Percentiles rank a stretch among this genome's conserved stretches.
phyloP scores from a whole-genome alignment of 208 protist species.

The Borovskyia barvae region DNA sequence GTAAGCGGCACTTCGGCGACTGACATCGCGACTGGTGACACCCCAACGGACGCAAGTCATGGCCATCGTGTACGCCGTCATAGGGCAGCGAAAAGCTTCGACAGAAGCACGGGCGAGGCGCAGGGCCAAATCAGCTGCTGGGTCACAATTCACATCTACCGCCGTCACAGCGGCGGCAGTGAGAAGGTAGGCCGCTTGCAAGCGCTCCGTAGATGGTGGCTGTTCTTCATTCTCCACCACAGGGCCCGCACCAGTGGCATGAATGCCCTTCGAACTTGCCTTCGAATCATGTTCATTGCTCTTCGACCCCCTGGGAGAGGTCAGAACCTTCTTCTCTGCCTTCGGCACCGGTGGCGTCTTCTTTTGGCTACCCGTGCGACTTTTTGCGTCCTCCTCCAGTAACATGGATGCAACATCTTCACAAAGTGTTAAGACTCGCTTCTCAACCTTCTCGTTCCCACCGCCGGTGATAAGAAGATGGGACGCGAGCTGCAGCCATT shows the following conservation, averaged over 20 bases:
- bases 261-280: not conserved
- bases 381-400: conserved; percentile 44
- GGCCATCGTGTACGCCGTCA: conserved; percentile 45
- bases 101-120: conserved; percentile 44
- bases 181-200: conserved; percentile 61
- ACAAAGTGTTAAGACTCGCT: conserved; percentile 42
- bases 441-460: conserved; percentile 8
- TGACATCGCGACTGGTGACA: conserved; percentile 10
- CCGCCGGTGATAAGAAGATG: conserved; percentile 30
- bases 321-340: conserved; percentile 3
- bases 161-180: conserved; percentile 41
- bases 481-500: conserved; percentile 43
- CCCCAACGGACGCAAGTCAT: conserved; percentile 32
- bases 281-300: conserved; percentile 1
- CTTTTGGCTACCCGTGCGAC: not conserved
- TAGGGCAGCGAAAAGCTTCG: conserved; percentile 26
- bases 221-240: too few relatives aligned
- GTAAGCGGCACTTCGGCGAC: conserved; percentile 14
- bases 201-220: conserved; percentile 14
- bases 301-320: too few relatives aligned
- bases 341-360: conserved; percentile 10
- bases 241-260: not conserved
- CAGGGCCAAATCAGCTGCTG: conserved; percentile 27
- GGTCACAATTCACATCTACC: conserved; percentile 23
- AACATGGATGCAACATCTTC: conserved; percentile 47